A percentile compares a stretch with the other conserved stretches of the same genome.
Conservation (phyloP, 257 asterid species). For the Fraxinus americana region DNA sequence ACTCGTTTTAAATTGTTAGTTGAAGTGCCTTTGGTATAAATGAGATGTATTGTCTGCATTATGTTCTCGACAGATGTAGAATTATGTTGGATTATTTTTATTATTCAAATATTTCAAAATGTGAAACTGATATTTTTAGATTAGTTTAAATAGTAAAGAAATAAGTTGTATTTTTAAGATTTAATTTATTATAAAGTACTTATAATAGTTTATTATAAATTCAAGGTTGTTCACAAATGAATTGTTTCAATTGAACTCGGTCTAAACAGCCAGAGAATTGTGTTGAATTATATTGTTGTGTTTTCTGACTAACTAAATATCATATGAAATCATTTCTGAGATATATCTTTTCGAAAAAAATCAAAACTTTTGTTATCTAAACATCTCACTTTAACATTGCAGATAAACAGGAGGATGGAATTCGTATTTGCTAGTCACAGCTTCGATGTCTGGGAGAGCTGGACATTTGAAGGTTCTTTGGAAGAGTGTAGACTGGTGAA, state of each 20-base stretch:
- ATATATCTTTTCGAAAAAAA: background rate
- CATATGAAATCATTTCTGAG: conserved; percentile 3
- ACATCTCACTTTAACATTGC: conserved; percentile 32
- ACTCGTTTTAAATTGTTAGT: background rate
- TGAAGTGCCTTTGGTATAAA: background rate
- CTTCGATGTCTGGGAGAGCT: conserved; percentile 98
- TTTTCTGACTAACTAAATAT: background rate
- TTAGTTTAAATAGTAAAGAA: background rate
- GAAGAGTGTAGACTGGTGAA: conserved; percentile 94
- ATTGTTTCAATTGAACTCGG: background rate
- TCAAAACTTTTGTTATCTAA: conserved; percentile 6
- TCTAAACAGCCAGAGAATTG: background rate
- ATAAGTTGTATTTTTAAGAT: background rate
- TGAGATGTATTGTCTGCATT: conserved; percentile 1
- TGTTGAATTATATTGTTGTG: background rate
- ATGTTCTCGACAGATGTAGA: background rate
- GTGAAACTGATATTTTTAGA: background rate
- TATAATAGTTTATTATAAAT: background rate
- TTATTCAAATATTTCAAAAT: background rate
- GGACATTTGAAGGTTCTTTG: conserved; percentile 90
- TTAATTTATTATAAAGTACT: background rate
- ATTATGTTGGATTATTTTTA: background rate
- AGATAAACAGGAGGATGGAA: conserved; percentile 99
- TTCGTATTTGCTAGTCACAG: conserved; percentile 95
- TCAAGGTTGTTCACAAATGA: background rate